phyloP scores from a whole-genome alignment of 495 filamentous ascomycete species.

The Melanomma pulvis-pyrius region DNA sequence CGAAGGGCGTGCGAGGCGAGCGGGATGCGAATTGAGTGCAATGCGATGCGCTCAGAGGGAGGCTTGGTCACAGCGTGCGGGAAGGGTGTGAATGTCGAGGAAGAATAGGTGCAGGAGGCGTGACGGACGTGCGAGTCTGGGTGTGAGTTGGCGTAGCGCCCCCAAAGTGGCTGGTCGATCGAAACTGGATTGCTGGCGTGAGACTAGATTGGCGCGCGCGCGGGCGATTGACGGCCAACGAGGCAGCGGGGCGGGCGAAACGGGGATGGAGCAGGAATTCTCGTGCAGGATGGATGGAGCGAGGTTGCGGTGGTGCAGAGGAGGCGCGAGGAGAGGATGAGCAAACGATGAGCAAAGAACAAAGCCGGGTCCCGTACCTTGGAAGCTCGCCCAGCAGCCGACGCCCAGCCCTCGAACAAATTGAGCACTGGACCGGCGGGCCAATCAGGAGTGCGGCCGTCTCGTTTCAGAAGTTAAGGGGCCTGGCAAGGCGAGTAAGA shows the following conservation, averaged over 20 bases:
- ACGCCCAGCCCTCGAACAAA: not conserved
- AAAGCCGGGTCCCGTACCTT: not conserved
- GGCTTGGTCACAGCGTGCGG: not conserved
- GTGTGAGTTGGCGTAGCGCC: not conserved
- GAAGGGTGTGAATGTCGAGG: not conserved
- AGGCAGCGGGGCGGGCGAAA: not conserved
- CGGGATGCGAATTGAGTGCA: slow-evolving; percentile 5
- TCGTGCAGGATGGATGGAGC: not conserved
- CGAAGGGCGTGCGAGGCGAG: not conserved
- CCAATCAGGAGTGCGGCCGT: not conserved
- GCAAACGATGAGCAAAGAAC: not conserved
- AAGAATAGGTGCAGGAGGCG: not conserved
- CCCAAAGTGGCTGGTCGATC: not conserved
- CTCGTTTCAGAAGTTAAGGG: slow-evolving; percentile 2
- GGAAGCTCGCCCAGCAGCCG: not conserved
- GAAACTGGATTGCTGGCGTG: not conserved
- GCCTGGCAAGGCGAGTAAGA: slow-evolving; percentile 2
- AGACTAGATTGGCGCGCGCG: not conserved
- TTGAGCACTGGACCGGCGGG: not conserved
- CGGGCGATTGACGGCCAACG: not conserved
- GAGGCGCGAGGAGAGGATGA: not conserved
- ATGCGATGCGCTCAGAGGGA: not conserved
- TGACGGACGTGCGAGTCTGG: slow-evolving; percentile 1
- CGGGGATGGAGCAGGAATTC: not conserved
- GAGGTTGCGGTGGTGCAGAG: not conserved